These are phyloP conservation scores for Mucor irregularis DNA, from an alignment of 371 early-diverging fungal species.

Conservation along the genomic window DNA sequence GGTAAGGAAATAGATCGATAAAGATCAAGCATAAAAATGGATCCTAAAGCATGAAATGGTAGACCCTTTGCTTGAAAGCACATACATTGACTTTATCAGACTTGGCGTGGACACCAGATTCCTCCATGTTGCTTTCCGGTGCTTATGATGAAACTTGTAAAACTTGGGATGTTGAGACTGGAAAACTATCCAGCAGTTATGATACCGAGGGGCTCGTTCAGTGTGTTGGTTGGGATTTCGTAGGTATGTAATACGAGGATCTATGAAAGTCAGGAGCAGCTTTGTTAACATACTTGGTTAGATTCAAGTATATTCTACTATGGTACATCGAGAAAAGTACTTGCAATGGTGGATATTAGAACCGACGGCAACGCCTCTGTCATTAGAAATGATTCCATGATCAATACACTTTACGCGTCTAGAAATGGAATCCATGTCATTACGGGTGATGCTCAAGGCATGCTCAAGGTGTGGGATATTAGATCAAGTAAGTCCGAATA, in stretches of 20 bases:
- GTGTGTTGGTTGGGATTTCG: constrained; percentile 78
- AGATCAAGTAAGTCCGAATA: constrained; percentile 57
- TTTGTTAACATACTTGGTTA: neutral
- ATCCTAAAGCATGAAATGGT: neutral
- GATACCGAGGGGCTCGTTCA: constrained; percentile 86
- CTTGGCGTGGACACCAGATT: constrained; percentile 78
- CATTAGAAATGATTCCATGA: constrained; percentile 76
- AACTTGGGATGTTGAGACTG: constrained; percentile 79
- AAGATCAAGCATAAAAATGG: neutral
- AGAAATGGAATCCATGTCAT: constrained; percentile 75
- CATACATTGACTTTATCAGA: constrained; percentile 86
- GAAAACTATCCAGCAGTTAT: constrained; percentile 63
- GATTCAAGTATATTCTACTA: constrained; percentile 76
- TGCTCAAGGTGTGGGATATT: constrained; percentile 84
- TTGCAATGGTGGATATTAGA: constrained; percentile 73
- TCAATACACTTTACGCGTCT: constrained; percentile 76
- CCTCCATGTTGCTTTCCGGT: constrained; percentile 74
- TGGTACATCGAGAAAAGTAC: constrained; percentile 78
- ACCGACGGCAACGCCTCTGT: constrained; percentile 38
- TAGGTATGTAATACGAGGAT: constrained; percentile 17
- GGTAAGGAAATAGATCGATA: constrained; percentile 30
- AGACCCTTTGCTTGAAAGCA: constrained; percentile 59
- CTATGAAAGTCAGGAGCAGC: no score
- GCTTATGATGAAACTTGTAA: constrained; percentile 84
- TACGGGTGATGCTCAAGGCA: constrained; percentile 79